Evolutionary conservation across 2,329 filamentous ascomycete genomes (phyloP).

Genomic region (Davidsoniella australis): DNA sequence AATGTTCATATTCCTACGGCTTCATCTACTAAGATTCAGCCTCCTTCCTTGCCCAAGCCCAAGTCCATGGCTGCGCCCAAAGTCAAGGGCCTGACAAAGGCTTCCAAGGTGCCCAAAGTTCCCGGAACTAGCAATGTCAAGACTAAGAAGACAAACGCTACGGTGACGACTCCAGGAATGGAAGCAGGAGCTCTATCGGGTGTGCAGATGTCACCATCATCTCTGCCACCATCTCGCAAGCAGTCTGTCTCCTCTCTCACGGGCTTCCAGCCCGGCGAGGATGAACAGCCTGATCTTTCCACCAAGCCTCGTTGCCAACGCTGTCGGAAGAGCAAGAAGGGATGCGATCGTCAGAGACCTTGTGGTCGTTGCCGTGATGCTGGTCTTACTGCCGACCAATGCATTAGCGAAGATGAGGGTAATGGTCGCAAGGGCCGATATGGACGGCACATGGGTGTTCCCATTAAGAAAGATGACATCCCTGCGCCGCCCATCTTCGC

Average conservation of each 20-base stretch:
- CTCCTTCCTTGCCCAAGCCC: conserved; percentile 18
- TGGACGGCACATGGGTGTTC: conserved; percentile 52
- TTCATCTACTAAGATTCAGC: conserved; percentile 8
- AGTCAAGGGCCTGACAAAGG: conserved; percentile 22
- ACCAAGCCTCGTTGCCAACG: conserved; percentile 94
- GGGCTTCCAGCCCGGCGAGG: conserved; percentile 40
- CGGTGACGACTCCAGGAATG: conserved; percentile 17
- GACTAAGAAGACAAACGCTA: conserved; percentile 30
- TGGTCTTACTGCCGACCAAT: conserved; percentile 80
- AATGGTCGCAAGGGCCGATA: conserved; percentile 95
- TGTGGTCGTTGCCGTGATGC: conserved; percentile 93
- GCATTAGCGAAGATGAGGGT: conserved; percentile 92
- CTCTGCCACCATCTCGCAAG: conserved; percentile 59
- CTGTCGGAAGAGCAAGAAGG: conserved; percentile 98
- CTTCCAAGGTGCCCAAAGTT: conserved; percentile 29
- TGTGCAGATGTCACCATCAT: conserved; percentile 41
- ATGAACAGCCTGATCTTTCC: conserved; percentile 82
- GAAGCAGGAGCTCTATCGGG: conserved; percentile 19
- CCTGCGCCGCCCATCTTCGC: conserved; percentile 20
- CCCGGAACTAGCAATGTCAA: conserved; percentile 21
- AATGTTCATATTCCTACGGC: not conserved
- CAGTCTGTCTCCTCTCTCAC: conserved; percentile 50
- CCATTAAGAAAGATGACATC: conserved; percentile 40
- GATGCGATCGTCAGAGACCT: conserved; percentile 88
- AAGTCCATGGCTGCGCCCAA: conserved; percentile 22